These are phyloP conservation scores for Anisodus acutangulus DNA, from an alignment of 257 asterid genomes.

Conservation along the genomic window DNA sequence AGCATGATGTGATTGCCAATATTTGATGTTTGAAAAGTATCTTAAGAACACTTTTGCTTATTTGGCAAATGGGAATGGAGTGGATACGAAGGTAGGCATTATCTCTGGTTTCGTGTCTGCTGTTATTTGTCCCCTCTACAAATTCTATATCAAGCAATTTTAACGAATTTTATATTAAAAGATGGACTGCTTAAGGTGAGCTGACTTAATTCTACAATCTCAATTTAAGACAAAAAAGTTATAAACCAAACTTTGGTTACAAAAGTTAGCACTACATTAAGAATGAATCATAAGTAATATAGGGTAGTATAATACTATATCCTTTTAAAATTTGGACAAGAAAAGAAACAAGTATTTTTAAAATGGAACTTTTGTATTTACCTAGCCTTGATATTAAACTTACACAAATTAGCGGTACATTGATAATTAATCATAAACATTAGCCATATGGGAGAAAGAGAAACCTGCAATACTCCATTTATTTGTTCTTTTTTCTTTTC, in stretches of 20 bases:
- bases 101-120: slow-evolving; percentile 28
- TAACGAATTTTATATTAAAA: background rate
- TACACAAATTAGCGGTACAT: background rate
- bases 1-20: background rate
- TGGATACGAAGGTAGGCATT: slow-evolving; percentile 42
- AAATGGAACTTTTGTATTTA: no score
- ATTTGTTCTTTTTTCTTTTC: no score
- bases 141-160: slow-evolving; percentile 8
- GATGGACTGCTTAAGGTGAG: background rate
- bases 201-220: background rate
- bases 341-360: background rate
- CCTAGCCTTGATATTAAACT: background rate
- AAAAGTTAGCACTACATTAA: background rate
- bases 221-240: background rate
- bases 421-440: background rate
- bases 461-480: no score
- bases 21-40: background rate
- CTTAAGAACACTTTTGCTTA: slow-evolving; percentile 12
- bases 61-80: slow-evolving; percentile 43
- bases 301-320: background rate
- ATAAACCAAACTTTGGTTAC: no score
- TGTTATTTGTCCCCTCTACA: slow-evolving; percentile 8
- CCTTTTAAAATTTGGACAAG: background rate
- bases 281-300: background rate
- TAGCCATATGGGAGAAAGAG: no score